Conservation (phyloP, 2,329 filamentous ascomycete genomes). For the Incumbomyces lentus region DNA sequence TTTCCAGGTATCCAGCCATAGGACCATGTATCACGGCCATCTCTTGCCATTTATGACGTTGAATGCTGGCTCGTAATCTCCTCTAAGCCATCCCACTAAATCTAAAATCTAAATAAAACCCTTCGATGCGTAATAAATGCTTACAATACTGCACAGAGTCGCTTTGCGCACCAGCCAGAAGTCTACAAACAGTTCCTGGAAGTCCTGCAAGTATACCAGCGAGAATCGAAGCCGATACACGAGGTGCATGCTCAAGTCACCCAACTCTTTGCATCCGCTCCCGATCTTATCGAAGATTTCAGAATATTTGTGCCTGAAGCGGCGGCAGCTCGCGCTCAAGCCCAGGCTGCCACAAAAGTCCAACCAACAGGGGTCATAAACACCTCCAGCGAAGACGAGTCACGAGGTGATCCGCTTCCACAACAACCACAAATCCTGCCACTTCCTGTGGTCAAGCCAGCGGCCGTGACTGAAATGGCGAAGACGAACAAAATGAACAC, state of each 20-base stretch:
- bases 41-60: too few relatives aligned
- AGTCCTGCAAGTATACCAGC: slow-evolving; percentile 94
- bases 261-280: slow-evolving; percentile 80
- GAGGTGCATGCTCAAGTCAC: slow-evolving; percentile 98
- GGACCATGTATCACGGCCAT: too few relatives aligned
- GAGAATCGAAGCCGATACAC: slow-evolving; percentile 95
- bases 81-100: not conserved
- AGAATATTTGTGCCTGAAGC: slow-evolving; percentile 90
- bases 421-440: slow-evolving; percentile 41
- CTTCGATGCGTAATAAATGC: too few relatives aligned
- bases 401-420: slow-evolving; percentile 33
- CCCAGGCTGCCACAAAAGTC: slow-evolving; percentile 44
- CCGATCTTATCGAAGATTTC: slow-evolving; percentile 92
- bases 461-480: slow-evolving; percentile 81
- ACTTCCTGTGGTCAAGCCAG: slow-evolving; percentile 32
- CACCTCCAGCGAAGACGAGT: slow-evolving; percentile 51
- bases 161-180: slow-evolving; percentile 89
- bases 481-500: slow-evolving; percentile 84
- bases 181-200: slow-evolving; percentile 99
- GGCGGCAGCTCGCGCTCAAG: slow-evolving; percentile 57
- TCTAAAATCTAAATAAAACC: too few relatives aligned
- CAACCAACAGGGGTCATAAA: slow-evolving; percentile 56
- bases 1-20: too few relatives aligned
- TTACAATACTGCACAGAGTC: slow-evolving; percentile 52
- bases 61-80: too few relatives aligned